Evolutionary conservation across 345 rosid species (phyloP), one percentile per base, ranked within the genome.

Genomic region (Passiflora organensis): DNA sequence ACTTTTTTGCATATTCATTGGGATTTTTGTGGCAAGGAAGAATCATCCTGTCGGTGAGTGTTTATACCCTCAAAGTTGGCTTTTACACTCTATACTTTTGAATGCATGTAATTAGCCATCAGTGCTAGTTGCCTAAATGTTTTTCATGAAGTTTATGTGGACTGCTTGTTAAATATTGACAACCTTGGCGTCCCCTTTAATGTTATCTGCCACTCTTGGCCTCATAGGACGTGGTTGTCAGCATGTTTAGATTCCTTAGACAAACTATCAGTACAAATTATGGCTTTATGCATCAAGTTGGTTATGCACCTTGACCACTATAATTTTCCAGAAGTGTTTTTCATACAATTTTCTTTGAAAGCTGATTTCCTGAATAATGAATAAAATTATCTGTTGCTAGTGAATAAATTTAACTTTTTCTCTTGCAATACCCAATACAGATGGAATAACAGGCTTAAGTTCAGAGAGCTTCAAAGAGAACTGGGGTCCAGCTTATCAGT

Each of bases 401-500:
- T 49, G 21, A 19, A 20, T 63, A 20, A 56, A 17, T 18, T 20
- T 11, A 17, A 41, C 42, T 21, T 43, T 44, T 36, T 12, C 55
- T 8, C 32, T 66, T 64, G 20, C 12, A 22, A 32, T 50, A 21
- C 13, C 56, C 38, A 51, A 49, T 64, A 37, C 91, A 87, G 99
- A 64, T 74, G 99, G 97, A 68, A 63, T 94, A 37, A 89, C 99
- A 1, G 93, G 97, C 55, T 78, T 94, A 83, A 80, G 90, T 43
- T 59, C 77, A 67, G 66, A 72, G 68, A 89, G 91, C 70, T 80
- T 94, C 61, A 85, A 76, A 79, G 85, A 94, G 53, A 89, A 94
- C 71, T 89, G 97, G 99, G 61, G 82, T 66, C 71, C 99, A 39
- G 88, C 81, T 55, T 94, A 94, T 75, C 88, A 85, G 70, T 77